Base-by-base conservation (phyloP, 768 basidiomycete genomes). In the Chiua virens region DNA sequence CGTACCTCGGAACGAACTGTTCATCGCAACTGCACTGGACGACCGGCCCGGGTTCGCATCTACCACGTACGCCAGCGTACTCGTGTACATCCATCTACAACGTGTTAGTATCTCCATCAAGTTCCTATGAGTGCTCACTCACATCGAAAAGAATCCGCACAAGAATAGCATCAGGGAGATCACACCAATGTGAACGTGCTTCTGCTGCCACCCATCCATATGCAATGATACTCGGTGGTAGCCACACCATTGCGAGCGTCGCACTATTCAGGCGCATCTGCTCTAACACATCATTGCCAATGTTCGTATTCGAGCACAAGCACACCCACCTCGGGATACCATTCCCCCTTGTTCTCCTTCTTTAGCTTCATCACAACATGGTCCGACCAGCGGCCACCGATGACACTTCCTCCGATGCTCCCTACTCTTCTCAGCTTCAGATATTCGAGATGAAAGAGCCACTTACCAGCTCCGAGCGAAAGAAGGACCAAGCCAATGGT, bases 21-120 rank as follows among this genome's bases (percentile, higher is more conserved):
- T 95, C 25, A 78, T 71, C 0, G 92, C 90, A 8, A 83, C 80
- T 1, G 88, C 90, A 3, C 81, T 81, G 5, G 86, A 82, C 3
- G 89, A 89, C 25, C 88, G 79, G 9, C 92, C 93, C 7, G 76
- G 74, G 64, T 95, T 97, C 5, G 90, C 82, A 59, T 97, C 92
- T 15, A 94, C 90, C 30, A 94, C 75, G 59, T 93, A 95, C 0
- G 92, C 87, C 27, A 95, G 70, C 0, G 87, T 86, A 44, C 82
- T 82, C 15, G 82, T 70, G 62, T 88, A 87, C 42, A 85, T 81
- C 69, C 75, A 75, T 58, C 79, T 82, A 52, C 3, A 50, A 48
- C 23, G 37, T 36, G 30, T 52, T 47, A 51, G 52, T 35, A 47
- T 21, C 22, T 20, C 18, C 27, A 45, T 22, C 20, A 45, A 42